A percentile compares a stretch with the other conserved stretches of the same genome.
These are phyloP conservation scores for Cryptococcus sp. DNA, from an alignment of 1,284 basidiomycete species.

Conservation along the genomic window DNA sequence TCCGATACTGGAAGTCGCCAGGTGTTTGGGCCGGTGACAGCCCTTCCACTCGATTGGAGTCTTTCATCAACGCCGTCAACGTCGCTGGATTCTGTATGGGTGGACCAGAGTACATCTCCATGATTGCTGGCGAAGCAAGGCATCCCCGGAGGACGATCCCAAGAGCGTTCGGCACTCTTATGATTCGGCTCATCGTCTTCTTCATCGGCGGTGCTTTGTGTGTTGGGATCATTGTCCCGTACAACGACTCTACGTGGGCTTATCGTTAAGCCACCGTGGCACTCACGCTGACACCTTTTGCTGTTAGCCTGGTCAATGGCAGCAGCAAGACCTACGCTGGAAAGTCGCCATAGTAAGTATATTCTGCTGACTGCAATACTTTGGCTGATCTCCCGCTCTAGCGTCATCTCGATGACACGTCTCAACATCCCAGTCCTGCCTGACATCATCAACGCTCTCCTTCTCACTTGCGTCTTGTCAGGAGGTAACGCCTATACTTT, in stretches of 20 bases:
- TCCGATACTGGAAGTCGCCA: constrained; percentile 24
- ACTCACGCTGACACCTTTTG: background rate
- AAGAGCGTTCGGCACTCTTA: constrained; percentile 38
- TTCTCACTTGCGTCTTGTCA: constrained; percentile 48
- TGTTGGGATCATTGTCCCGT: constrained; percentile 35
- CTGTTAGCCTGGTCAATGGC: constrained; percentile 6
- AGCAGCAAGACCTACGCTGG: constrained; percentile 23
- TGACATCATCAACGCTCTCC: constrained; percentile 45
- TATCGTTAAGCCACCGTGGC: background rate
- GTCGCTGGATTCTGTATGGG: constrained; percentile 37
- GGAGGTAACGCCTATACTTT: constrained; percentile 43
- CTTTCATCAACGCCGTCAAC: constrained; percentile 30
- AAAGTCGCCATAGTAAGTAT: constrained; percentile 24
- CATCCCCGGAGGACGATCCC: constrained; percentile 38
- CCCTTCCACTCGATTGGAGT: constrained; percentile 12
- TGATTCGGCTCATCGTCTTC: constrained; percentile 43
- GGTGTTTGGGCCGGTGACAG: constrained; percentile 18
- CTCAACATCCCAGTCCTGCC: constrained; percentile 48
- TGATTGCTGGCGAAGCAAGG: constrained; percentile 31
- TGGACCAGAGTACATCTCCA: constrained; percentile 35
- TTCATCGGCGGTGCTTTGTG: constrained; percentile 39
- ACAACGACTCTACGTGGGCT: constrained; percentile 18
- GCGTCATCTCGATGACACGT: constrained; percentile 47
- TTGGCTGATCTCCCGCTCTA: constrained; percentile 17
- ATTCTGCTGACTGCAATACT: background rate